Conservation (phyloP, 1,284 basidiomycete genomes). For the Ceratobasidium theobromae region DNA sequence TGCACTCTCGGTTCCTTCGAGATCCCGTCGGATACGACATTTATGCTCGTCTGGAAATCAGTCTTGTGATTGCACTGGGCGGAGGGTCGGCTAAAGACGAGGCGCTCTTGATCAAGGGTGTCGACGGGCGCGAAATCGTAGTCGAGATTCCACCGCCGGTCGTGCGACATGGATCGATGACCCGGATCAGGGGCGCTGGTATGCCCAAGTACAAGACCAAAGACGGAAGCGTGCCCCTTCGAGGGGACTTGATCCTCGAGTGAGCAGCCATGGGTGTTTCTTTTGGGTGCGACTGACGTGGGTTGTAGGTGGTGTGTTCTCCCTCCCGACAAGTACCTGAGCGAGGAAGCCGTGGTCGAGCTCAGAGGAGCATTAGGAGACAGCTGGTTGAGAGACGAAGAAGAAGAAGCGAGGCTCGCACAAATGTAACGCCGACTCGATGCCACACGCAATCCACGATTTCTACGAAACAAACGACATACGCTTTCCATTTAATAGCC, state of each 20-base stretch:
- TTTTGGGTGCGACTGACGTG: not conserved
- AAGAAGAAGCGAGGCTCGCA: not conserved
- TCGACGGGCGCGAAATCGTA: constrained; percentile 34
- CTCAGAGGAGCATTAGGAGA: constrained; percentile 6
- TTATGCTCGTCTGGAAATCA: constrained; percentile 27
- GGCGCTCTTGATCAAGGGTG: constrained; percentile 30
- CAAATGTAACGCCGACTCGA: not conserved
- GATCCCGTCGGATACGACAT: constrained; percentile 32
- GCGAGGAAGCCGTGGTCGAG: constrained; percentile 17
- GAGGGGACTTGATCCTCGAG: constrained; percentile 35
- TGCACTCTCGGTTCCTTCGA: constrained; percentile 34
- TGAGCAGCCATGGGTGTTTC: not conserved
- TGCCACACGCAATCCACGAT: too few species aligned
- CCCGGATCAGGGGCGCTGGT: constrained; percentile 33
- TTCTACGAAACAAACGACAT: not conserved
- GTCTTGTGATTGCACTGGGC: constrained; percentile 28
- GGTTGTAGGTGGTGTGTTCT: constrained; percentile 14
- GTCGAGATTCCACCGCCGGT: constrained; percentile 31
- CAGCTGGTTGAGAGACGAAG: constrained; percentile 7
- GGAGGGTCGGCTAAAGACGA: not conserved
- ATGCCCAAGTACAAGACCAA: constrained; percentile 33
- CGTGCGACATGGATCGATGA: constrained; percentile 33
- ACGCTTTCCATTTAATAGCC: too few species aligned
- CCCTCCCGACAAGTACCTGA: constrained; percentile 6
- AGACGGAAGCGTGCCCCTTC: constrained; percentile 31